A percentile compares a stretch with the other conserved stretches of the same genome.
Evolutionary conservation across 345 rosid species (phyloP).

Genomic region (Xanthoceras sorbifolium): DNA sequence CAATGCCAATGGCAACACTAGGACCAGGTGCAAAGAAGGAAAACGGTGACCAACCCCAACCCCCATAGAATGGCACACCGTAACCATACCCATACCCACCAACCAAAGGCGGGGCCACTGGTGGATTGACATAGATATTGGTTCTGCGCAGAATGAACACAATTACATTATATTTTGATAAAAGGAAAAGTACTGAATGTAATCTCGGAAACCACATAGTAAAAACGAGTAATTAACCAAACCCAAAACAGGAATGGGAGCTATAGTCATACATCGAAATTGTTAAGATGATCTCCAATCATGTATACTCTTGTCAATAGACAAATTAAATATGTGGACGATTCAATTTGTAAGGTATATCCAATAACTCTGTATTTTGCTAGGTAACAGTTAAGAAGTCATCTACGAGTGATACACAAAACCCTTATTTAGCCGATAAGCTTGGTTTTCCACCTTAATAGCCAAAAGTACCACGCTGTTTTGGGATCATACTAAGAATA

Average conservation of each 20-base stretch:
- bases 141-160: conserved; percentile 51
- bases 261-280: neutral
- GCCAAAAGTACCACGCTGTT: neutral
- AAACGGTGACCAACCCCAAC: conserved; percentile 97
- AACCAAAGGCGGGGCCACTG: conserved; percentile 77
- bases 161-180: neutral
- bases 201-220: neutral
- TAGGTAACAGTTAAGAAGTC: neutral
- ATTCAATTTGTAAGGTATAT: neutral
- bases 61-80: conserved; percentile 79
- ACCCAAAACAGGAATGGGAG: neutral
- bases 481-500: neutral
- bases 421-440: neutral
- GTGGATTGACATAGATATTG: conserved; percentile 87
- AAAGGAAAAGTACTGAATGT: neutral
- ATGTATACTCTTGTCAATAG: neutral
- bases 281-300: neutral
- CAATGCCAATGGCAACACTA: conserved; percentile 70
- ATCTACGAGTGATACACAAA: neutral
- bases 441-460: neutral
- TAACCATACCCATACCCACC: conserved; percentile 94
- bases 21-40: conserved; percentile 90
- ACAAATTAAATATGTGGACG: neutral
- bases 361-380: neutral
- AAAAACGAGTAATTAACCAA: neutral